Base-by-base conservation (phyloP, 106 monocot genomes). In the Hemerocallis citrina region DNA sequence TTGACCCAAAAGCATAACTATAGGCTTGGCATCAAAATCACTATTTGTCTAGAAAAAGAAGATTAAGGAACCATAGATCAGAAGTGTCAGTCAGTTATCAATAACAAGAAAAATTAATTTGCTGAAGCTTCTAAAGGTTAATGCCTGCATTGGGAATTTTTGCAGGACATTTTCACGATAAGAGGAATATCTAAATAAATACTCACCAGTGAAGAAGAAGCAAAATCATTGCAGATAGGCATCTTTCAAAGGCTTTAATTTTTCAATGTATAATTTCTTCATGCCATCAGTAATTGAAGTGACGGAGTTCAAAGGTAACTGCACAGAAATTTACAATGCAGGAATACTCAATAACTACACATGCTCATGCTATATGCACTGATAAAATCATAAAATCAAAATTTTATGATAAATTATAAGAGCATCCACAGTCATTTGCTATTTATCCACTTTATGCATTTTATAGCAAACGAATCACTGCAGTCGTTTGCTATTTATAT, bases 21-120 rank as follows among this genome's bases (percentile, higher is more conserved):
- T 95, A 41, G 94, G 94, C 41, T 89, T 95, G 38, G 89, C 94
- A 81, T 95, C 94, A 79, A 95, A 95, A 70, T 95, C 94, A 58
- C 89, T 95, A 69, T 83, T 86, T 76, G 89, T 83, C 94, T 95
- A 57, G 7, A 70, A 30, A 44, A n/a, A 28, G 17, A 62, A 28
- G n/a, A 23, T 55, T 22, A 44, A 43, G n/a, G 25, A 60, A n/a
- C n/a, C n/a, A n/a, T n/a, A 62, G 11, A 43, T 62, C 7, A 62
- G 44, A 32, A n/a, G n/a, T n/a, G n/a, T 0, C 32, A 31, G 4
- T n/a, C 29, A 31, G 6, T 52, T 32, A 32, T n/a, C 5, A 55
- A 33, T 6, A 31, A 31, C 16, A 6, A 31, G 14, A 6, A 55
- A 55, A 6, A 12, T 4, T 17, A 44, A 27, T 0, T 27, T 17